Evolutionary conservation across 2,329 filamentous ascomycete species (phyloP).

Genomic region (Cladosporium halotolerans): DNA sequence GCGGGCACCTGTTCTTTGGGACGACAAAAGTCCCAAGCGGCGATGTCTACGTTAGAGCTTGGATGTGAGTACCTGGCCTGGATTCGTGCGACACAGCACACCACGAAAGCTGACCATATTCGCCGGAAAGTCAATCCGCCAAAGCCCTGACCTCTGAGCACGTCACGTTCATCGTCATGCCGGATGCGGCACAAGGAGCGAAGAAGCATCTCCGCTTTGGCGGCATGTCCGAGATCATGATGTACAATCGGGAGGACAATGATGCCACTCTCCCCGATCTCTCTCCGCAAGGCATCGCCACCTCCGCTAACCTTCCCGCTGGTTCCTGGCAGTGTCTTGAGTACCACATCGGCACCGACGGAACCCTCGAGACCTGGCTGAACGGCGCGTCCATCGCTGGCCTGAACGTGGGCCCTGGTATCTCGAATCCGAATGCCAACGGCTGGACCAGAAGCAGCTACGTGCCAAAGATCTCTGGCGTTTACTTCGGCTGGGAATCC

Average conservation of each 20-base stretch:
- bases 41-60: constrained; percentile 52
- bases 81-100: neutral
- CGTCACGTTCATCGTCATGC: constrained; percentile 56
- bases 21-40: constrained; percentile 51
- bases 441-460: constrained; percentile 45
- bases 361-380: constrained; percentile 56
- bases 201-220: constrained; percentile 58
- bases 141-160: constrained; percentile 54
- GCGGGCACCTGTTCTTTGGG: constrained; percentile 57
- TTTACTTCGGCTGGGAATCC: constrained; percentile 60
- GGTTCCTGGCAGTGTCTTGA: constrained; percentile 55
- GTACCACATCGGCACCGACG: constrained; percentile 54
- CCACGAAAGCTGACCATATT: neutral
- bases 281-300: constrained; percentile 52
- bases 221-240: constrained; percentile 54
- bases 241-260: constrained; percentile 60
- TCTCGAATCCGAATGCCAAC: constrained; percentile 45
- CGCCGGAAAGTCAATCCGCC: constrained; percentile 16
- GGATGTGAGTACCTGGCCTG: constrained; percentile 41
- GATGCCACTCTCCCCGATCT: constrained; percentile 58
- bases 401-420: constrained; percentile 44
- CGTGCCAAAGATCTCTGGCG: constrained; percentile 48
- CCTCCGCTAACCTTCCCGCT: constrained; percentile 47
- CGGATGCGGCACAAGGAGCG: constrained; percentile 48
- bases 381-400: constrained; percentile 48